These are phyloP conservation scores for Diaporthe capsici DNA, from an alignment of 2,329 filamentous ascomycete species.

Conservation along the genomic window DNA sequence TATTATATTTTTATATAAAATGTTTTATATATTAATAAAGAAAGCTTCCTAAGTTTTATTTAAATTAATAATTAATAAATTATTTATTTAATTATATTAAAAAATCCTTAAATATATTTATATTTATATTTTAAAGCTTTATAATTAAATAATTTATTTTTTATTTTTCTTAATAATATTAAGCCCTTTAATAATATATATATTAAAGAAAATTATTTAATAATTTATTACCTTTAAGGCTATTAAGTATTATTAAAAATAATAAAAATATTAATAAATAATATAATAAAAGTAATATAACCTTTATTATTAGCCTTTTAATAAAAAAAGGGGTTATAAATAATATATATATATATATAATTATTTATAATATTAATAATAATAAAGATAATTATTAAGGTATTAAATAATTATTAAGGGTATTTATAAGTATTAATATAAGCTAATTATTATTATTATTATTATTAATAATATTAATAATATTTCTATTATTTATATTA, in stretches of 20 bases:
- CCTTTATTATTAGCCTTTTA: too few relatives aligned
- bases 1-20: not conserved
- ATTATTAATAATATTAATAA: too few relatives aligned
- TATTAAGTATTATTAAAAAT: not conserved
- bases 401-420: too few relatives aligned
- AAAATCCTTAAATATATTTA: not conserved
- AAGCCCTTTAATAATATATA: not conserved
- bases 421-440: too few relatives aligned
- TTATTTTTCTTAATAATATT: not conserved
- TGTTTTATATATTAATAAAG: not conserved
- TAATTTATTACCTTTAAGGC: not conserved
- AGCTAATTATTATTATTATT: too few relatives aligned
- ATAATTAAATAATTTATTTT: not conserved
- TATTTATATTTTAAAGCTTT: not conserved
- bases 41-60: not conserved
- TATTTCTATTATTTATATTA: too few relatives aligned
- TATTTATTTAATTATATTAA: not conserved
- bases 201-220: not conserved
- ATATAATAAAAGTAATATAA: too few relatives aligned
- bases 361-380: accelerated
- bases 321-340: too few relatives aligned
- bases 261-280: not conserved
- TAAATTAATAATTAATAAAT: not conserved
- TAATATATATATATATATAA: too few relatives aligned
- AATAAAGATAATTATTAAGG: too few relatives aligned